Base-by-base conservation (phyloP, 2,329 filamentous ascomycete genomes). In the Thelonectria blattea region DNA sequence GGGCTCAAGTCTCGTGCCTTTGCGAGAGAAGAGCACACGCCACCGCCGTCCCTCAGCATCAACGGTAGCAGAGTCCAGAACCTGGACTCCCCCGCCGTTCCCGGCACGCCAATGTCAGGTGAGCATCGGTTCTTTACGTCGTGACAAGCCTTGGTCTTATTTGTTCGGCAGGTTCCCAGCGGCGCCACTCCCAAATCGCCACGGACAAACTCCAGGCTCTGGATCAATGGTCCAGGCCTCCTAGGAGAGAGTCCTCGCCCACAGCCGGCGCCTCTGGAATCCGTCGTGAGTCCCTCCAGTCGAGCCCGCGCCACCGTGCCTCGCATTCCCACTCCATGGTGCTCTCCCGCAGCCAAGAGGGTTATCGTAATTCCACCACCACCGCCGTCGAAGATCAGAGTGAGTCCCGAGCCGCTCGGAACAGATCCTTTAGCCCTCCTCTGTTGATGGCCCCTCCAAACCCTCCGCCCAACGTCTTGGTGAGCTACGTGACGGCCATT, bases 81-180 rank as follows among this genome's bases (percentile, higher is more conserved):
- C 60, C 72, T 88, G 2, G 83, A 88, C 66, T 85, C 85, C 0
- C 84, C 84, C 2, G 72, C 79, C 17, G 74, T 76, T 2, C 78
- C 83, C 0, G 73, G 81, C 61, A 84, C 82, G 0, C 83, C 85
- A 6, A 71, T 81, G 1, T 72, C 79, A 66, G 81, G 83, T 78
- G 64, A 70, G 73, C 57, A 22, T 27, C 30, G 22, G 10, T 30
- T 15, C 9, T 46, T 37, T 22, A 24, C 52, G 50, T 62, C 34
- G 49, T 63, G 65, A 71, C 65, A 68, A 64, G 64, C 66, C 63
- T 72, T 72, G 58, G 61, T 71, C 67, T 73, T 73, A 71, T 68
- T 68, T 62, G 61, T 65, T 57, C 5, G 55, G 48, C 60, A 76
- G 74, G 68, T 45, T 57, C 76, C 62, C 54, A 72, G 54, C 51